Evolutionary conservation across 257 asterid species (phyloP), one percentile per base, ranked within the genome.

Genomic region (Buddleja alternifolia): DNA sequence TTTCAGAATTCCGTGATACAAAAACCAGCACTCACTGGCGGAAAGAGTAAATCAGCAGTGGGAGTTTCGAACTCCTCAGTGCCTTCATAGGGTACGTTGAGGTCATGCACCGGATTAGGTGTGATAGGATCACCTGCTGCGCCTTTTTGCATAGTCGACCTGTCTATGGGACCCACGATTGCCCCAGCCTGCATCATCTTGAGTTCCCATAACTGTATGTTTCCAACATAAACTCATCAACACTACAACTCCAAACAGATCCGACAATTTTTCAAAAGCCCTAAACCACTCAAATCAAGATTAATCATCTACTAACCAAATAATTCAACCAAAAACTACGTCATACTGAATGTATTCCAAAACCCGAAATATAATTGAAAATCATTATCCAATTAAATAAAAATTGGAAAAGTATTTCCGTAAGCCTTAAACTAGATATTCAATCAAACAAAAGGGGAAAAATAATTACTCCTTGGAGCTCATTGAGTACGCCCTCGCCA

Each of bases 51-150:
- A 73, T 93, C 98, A 73, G 97, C 92, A 42, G 98, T 90, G 12
- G 98, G 98, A 47, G 98, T 90, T 80, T 93, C 98, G 60, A 75
- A 93, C 88, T 93, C 98, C 84, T 93, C 98, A 3, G 86, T 79
- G 65, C 95, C 98, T 75, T 93, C 96, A 62, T 93, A 90, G 15
- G 98, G 98, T 36, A 93, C 95, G 51, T 93, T 93, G 66, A 93
- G 96, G 65, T 93, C 98, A 64, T 90, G 98, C 71, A 93, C 90
- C 7, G 97, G 83, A 54, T 76, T 84, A 25, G 85, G 90, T 9
- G 85, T 71, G 34, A 80, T 70, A 19, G 84, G 80, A 62, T 88
- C 94, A 44, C 97, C 98, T 17, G 83, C 74, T 8, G 66, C 71
- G 0, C 68, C 74, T 75, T 67, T 88, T 4, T 78, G 83, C 16